Evolutionary conservation across 108 stramenopile species (phyloP).

Genomic region (Nitzschia sp.): DNA sequence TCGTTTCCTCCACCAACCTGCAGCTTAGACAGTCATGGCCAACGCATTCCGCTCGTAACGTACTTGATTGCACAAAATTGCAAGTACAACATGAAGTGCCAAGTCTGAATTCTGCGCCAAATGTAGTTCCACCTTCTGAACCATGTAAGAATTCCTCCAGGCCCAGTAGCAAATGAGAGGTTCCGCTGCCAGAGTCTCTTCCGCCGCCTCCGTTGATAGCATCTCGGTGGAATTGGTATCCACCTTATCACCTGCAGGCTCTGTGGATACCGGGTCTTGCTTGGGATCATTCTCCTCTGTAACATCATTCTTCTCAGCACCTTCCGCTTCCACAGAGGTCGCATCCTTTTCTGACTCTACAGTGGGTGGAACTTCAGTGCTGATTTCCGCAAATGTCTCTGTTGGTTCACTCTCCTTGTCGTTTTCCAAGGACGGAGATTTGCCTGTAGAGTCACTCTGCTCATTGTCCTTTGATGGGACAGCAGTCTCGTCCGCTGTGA

Average conservation of each 20-base stretch:
- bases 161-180: conserved; percentile 49
- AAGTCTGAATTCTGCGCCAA: conserved; percentile 50
- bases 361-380: neutral
- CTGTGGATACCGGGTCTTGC: neutral
- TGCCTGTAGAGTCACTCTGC: no score
- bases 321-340: neutral
- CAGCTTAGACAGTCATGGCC: conserved; percentile 35
- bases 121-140: conserved; percentile 52
- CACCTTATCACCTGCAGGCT: neutral
- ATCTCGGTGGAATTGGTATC: neutral
- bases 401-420: no score
- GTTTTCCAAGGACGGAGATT: no score
- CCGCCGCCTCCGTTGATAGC: neutral
- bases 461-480: no score
- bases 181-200: conserved; percentile 9
- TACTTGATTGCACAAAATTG: conserved; percentile 50
- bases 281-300: neutral
- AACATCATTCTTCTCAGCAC: neutral
- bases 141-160: conserved; percentile 42
- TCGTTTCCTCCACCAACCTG: no score
- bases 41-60: conserved; percentile 47
- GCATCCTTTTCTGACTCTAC: neutral
- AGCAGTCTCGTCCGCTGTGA: no score
- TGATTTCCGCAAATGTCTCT: no score
- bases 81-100: conserved; percentile 47